phyloP scores from a whole-genome alignment of 129 eudicot species.

The Heracleum sosnowskyi region DNA sequence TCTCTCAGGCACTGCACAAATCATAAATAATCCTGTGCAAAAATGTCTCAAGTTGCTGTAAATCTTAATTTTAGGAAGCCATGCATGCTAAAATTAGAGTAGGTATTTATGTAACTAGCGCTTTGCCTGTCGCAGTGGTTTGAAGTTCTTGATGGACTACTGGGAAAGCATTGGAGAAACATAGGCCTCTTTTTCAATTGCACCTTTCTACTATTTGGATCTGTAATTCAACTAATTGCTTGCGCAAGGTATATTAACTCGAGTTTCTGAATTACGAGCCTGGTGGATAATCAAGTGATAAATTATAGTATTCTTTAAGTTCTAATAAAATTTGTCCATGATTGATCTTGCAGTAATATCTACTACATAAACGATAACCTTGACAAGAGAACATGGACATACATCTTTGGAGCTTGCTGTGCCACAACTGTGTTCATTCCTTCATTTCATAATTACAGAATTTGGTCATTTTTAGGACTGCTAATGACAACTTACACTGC shows the following conservation, averaged over 20 bases:
- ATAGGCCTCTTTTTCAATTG: constrained; percentile 71
- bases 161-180: constrained; percentile 79
- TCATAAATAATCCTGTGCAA: background rate
- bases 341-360: constrained; percentile 50
- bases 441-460: constrained; percentile 87
- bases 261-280: background rate
- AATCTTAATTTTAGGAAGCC: background rate
- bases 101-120: background rate
- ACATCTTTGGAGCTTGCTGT: constrained; percentile 90
- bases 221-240: constrained; percentile 81
- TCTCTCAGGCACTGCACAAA: background rate
- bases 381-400: constrained; percentile 93
- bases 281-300: background rate
- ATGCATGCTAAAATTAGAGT: background rate
- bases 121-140: constrained; percentile 48
- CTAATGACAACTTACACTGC: constrained; percentile 88
- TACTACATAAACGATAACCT: constrained; percentile 82
- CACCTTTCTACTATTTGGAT: constrained; percentile 82
- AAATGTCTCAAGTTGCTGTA: background rate
- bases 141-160: constrained; percentile 85
- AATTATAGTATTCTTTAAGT: background rate
- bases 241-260: constrained; percentile 58
- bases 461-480: constrained; percentile 89
- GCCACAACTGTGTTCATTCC: constrained; percentile 93
- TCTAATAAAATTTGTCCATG: background rate